A percentile compares a stretch with the other conserved stretches of the same genome.
Conservation (phyloP, 129 eudicot genomes). For the Tagetes erecta region DNA sequence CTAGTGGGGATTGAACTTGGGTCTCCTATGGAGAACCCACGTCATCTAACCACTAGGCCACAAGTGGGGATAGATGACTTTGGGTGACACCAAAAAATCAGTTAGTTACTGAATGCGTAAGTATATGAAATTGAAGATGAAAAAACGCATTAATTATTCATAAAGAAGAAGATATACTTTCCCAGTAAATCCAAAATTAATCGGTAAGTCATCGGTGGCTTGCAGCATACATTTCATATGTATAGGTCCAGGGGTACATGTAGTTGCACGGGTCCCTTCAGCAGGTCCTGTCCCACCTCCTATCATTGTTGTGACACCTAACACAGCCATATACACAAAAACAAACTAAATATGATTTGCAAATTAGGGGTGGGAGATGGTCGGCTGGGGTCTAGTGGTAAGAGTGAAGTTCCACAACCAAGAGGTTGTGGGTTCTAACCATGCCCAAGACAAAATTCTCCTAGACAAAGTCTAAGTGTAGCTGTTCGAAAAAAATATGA, state of each 20-base stretch:
- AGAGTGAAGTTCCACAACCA: no score
- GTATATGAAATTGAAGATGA: neutral
- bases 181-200: slow-evolving; percentile 95
- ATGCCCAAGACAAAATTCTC: no score
- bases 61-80: no score
- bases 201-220: slow-evolving; percentile 84
- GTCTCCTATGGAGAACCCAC: no score
- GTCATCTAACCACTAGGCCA: no score
- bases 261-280: slow-evolving; percentile 93
- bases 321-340: slow-evolving; percentile 13
- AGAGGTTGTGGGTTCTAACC: no score
- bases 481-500: neutral
- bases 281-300: slow-evolving; percentile 99
- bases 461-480: no score
- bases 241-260: slow-evolving; percentile 85
- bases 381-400: no score
- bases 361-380: neutral
- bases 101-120: slow-evolving; percentile 17
- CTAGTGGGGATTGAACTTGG: no score
- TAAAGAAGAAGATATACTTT: slow-evolving; percentile 52
- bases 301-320: slow-evolving; percentile 90
- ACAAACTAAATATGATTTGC: neutral
- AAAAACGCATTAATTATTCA: slow-evolving; percentile 2
- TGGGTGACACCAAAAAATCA: neutral
- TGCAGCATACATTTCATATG: slow-evolving; percentile 94